Evolutionary conservation across 1,284 basidiomycete genomes (phyloP).

Genomic region (Moesziomyces globuligerus): DNA sequence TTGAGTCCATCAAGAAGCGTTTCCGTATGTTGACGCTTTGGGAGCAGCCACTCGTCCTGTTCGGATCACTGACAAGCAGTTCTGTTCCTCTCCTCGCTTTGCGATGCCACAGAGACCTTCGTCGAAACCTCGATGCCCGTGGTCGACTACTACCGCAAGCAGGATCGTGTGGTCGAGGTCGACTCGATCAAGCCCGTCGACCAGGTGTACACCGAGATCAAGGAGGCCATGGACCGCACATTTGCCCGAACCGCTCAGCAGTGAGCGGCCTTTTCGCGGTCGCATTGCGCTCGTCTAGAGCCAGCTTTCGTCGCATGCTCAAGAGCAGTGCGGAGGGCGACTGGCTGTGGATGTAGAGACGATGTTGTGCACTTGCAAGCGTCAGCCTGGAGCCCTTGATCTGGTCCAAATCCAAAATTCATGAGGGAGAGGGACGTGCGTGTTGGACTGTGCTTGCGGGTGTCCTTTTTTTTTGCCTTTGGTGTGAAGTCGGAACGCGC

Average conservation of each 20-base stretch:
- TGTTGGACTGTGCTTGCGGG: too few species aligned
- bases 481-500: background rate
- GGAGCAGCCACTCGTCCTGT: too few species aligned
- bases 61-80: too few species aligned
- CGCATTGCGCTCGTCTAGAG: background rate
- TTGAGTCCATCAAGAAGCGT: constrained; percentile 93
- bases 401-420: too few species aligned
- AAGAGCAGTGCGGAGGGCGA: too few species aligned
- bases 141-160: constrained; percentile 81
- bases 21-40: constrained; percentile 79
- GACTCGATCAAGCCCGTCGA: constrained; percentile 58
- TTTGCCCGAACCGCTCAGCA: constrained; percentile 36
- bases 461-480: background rate
- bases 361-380: too few species aligned
- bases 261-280: constrained; percentile 1
- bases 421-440: background rate
- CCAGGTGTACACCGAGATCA: constrained; percentile 62
- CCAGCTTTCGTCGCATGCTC: background rate
- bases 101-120: constrained; percentile 77
- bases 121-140: constrained; percentile 95
- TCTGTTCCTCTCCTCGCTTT: background rate
- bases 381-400: too few species aligned
- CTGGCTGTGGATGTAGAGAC: too few species aligned
- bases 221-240: constrained; percentile 55
- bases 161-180: constrained; percentile 84